A percentile compares a stretch with the other conserved stretches of the same genome.
phyloP scores from a whole-genome alignment of 2,329 filamentous ascomycete species.

The Colletotrichum tropicicola region DNA sequence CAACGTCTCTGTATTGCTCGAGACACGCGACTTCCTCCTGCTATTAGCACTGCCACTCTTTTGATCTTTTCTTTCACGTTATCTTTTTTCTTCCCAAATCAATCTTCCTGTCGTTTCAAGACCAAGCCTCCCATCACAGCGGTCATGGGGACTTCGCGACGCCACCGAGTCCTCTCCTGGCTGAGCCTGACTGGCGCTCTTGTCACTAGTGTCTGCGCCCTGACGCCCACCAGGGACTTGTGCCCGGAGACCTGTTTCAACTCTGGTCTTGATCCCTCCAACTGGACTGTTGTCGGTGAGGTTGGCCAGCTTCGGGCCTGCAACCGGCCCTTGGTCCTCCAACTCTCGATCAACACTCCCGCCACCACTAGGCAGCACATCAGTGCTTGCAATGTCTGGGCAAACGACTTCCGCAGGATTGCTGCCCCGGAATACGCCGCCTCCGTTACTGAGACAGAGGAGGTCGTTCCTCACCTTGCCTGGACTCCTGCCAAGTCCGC shows the following conservation, averaged over 20 bases:
- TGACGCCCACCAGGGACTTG: background rate
- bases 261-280: slow-evolving; percentile 8
- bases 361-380: slow-evolving; percentile 5
- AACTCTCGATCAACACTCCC: background rate
- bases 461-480: background rate
- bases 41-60: background rate
- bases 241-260: slow-evolving; percentile 11
- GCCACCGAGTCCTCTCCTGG: background rate
- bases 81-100: background rate
- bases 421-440: background rate
- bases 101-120: background rate
- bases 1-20: background rate
- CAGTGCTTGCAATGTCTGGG: slow-evolving; percentile 15
- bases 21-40: background rate
- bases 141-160: background rate
- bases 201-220: background rate
- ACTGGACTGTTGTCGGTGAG: slow-evolving; percentile 18
- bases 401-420: slow-evolving; percentile 1
- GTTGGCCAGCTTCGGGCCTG: slow-evolving; percentile 13
- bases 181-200: background rate
- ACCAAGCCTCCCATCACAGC: background rate
- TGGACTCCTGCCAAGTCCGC: slow-evolving; percentile 18
- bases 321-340: background rate
- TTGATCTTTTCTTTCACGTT: background rate
- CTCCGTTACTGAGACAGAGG: background rate